Conservation (phyloP, 306 rosid genomes). For the Morella rubra region DNA sequence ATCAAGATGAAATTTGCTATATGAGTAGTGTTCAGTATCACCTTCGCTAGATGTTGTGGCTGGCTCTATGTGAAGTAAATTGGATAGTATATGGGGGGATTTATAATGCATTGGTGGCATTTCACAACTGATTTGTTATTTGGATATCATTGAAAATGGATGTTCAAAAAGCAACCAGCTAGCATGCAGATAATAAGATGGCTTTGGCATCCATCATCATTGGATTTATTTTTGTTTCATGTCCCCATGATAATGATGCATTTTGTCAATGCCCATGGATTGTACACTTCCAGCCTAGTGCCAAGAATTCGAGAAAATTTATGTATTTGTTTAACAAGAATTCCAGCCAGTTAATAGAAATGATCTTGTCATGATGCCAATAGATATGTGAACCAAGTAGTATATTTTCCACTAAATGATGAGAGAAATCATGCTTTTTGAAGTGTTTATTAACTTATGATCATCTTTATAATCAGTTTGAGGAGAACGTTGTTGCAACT, state of each 20-base stretch:
- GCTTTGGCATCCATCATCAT: neutral
- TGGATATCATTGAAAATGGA: too few species aligned
- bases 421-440: neutral
- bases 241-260: neutral
- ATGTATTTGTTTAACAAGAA: too few species aligned
- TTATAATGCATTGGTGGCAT: too few species aligned
- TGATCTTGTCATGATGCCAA: neutral
- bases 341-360: neutral
- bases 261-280: neutral
- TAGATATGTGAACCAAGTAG: neutral
- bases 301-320: neutral
- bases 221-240: neutral
- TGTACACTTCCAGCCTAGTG: neutral
- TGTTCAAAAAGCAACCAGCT: too few species aligned
- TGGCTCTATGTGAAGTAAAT: too few species aligned
- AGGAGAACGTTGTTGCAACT: conserved; percentile 66
- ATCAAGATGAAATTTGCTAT: neutral
- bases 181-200: too few species aligned
- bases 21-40: neutral
- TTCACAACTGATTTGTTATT: too few species aligned
- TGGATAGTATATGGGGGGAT: too few species aligned
- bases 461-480: conserved; percentile 52
- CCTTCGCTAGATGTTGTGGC: neutral
- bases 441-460: conserved; percentile 9
- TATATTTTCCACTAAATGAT: neutral